A percentile compares a stretch with the other conserved stretches of the same genome.
phyloP scores from a whole-genome alignment of 371 early-diverging fungal genomes.

The Mucor saturninus region DNA sequence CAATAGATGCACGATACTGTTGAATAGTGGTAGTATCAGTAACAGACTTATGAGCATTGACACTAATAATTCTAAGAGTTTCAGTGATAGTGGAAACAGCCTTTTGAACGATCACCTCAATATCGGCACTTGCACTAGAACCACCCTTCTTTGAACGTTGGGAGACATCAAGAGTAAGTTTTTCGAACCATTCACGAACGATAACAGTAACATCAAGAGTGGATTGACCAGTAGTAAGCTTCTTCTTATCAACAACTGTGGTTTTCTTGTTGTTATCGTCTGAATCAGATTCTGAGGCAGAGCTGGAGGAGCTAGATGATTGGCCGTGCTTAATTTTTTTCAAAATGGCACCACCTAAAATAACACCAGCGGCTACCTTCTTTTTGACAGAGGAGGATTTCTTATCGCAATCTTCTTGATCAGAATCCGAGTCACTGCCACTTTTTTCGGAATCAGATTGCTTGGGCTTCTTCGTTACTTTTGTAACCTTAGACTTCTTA shows the following conservation, averaged over 20 bases:
- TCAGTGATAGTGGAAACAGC: slow-evolving; percentile 26
- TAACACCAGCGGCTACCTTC: slow-evolving; percentile 12
- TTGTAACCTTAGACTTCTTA: not conserved
- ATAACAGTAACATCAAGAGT: slow-evolving; percentile 31
- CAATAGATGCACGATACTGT: slow-evolving; percentile 31
- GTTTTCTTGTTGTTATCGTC: slow-evolving; percentile 5
- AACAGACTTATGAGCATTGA: slow-evolving; percentile 24
- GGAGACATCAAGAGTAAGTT: slow-evolving; percentile 36
- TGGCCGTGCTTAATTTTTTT: slow-evolving; percentile 2
- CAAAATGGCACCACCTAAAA: slow-evolving; percentile 10
- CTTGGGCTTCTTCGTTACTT: slow-evolving; percentile 12
- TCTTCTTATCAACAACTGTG: slow-evolving; percentile 16
- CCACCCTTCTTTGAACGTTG: slow-evolving; percentile 40
- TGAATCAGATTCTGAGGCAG: slow-evolving; percentile 12
- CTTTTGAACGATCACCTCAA: slow-evolving; percentile 37
- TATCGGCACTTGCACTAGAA: slow-evolving; percentile 29
- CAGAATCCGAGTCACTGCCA: slow-evolving; percentile 5
- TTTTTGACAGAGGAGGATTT: slow-evolving; percentile 12
- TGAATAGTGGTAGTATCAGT: slow-evolving; percentile 18
- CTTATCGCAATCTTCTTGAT: not conserved
- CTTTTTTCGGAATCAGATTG: slow-evolving; percentile 12
- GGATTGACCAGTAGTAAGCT: slow-evolving; percentile 12
- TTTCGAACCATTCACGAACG: slow-evolving; percentile 37
- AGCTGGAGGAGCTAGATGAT: slow-evolving; percentile 3
- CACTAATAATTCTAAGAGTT: slow-evolving; percentile 22